Conservation (phyloP, 129 eudicot genomes). For the Helichrysum umbraculigerum region DNA sequence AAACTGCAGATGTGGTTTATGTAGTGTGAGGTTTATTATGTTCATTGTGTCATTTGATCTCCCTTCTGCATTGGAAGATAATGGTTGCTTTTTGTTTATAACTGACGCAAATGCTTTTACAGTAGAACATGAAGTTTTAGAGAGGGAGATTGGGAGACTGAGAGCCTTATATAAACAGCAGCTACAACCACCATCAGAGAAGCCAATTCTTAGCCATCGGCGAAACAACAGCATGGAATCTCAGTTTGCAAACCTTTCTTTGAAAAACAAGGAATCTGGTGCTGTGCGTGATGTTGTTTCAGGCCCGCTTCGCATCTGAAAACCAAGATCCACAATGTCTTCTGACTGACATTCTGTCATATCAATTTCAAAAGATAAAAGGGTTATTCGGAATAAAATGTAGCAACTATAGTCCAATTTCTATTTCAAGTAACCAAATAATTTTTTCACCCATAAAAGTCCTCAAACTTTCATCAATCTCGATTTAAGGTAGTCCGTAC, state of each 20-base stretch:
- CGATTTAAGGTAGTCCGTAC: not conserved
- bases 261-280: conserved; percentile 55
- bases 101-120: conserved; percentile 15
- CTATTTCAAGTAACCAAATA: conserved; percentile 1
- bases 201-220: conserved; percentile 49
- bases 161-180: conserved; percentile 60
- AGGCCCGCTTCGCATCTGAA: conserved; percentile 64
- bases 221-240: conserved; percentile 63
- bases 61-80: not conserved
- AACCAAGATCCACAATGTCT: conserved; percentile 11
- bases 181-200: conserved; percentile 44
- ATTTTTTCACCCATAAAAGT: not conserved
- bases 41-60: not conserved
- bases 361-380: conserved; percentile 27
- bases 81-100: not conserved
- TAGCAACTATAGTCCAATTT: conserved; percentile 1
- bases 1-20: not conserved
- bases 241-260: conserved; percentile 65
- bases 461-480: not conserved
- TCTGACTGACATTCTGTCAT: conserved; percentile 31
- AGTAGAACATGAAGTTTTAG: conserved; percentile 97
- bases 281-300: conserved; percentile 48
- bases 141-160: conserved; percentile 68
- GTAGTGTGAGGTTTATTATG: not conserved
- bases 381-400: conserved; percentile 15